phyloP scores from a whole-genome alignment of 106 monocot species.

The Dendrobium huoshanense region DNA sequence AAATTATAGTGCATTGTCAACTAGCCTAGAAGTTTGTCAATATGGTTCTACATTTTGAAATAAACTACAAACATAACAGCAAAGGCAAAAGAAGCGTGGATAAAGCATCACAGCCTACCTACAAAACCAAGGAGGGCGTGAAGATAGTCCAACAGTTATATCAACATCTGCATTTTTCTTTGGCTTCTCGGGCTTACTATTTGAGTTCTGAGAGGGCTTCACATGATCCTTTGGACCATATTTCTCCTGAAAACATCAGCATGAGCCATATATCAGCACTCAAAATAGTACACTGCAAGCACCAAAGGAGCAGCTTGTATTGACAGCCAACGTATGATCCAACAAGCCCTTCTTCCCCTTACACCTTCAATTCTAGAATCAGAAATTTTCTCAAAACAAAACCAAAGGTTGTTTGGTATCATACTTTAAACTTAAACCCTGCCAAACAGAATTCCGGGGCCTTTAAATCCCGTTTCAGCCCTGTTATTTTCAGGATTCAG shows the following conservation, averaged over 20 bases:
- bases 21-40: too few species aligned
- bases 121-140: conserved; percentile 71
- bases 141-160: conserved; percentile 79
- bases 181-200: conserved; percentile 54
- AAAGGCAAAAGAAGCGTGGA: not conserved
- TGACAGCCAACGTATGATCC: not conserved
- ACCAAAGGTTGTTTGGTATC: too few species aligned
- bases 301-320: not conserved
- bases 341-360: not conserved
- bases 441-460: too few species aligned
- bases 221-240: conserved; percentile 87
- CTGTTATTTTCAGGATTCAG: too few species aligned
- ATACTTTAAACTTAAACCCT: too few species aligned
- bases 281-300: not conserved
- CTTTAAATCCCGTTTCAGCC: too few species aligned
- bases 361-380: too few species aligned
- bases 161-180: conserved; percentile 76
- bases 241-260: conserved; percentile 59
- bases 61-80: too few species aligned
- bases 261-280: not conserved
- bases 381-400: too few species aligned
- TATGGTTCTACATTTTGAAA: too few species aligned
- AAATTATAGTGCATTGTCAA: too few species aligned
- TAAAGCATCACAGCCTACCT: conserved; percentile 25
- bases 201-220: conserved; percentile 31